phyloP scores from a whole-genome alignment of 352 stramenopile genomes.

The Pythium dissotocum region DNA sequence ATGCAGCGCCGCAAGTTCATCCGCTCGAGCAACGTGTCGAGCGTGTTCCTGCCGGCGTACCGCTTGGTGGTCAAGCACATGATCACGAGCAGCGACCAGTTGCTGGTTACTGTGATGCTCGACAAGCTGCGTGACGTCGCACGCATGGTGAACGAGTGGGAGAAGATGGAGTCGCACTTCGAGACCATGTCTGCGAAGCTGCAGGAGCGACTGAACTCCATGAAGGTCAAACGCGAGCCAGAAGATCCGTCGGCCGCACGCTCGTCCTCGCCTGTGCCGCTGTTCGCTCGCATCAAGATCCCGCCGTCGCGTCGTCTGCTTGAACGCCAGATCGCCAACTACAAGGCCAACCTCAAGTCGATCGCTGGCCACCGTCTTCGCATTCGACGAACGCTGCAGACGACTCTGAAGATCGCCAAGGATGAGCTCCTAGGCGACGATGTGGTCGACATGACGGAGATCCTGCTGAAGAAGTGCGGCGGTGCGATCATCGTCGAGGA shows the following conservation, averaged over 20 bases:
- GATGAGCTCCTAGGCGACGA: conserved; percentile 61
- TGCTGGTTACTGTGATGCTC: conserved; percentile 70
- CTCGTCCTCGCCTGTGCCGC: conserved; percentile 30
- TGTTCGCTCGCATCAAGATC: conserved; percentile 62
- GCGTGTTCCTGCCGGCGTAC: conserved; percentile 70
- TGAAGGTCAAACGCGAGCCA: conserved; percentile 37
- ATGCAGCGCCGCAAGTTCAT: conserved; percentile 67
- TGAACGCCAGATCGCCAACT: conserved; percentile 72
- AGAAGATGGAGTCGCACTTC: conserved; percentile 73
- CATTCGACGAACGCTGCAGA: conserved; percentile 52
- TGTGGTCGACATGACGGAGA: conserved; percentile 52
- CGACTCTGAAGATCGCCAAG: conserved; percentile 58
- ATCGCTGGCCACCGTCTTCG: conserved; percentile 50
- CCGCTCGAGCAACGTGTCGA: conserved; percentile 58
- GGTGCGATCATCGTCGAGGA: conserved; percentile 43
- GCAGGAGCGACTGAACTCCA: conserved; percentile 37
- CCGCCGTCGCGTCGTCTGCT: conserved; percentile 65
- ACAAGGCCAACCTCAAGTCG: conserved; percentile 48
- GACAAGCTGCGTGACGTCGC: conserved; percentile 68
- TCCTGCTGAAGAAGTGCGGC: conserved; percentile 58
- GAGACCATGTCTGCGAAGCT: conserved; percentile 60
- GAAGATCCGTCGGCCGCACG: conserved; percentile 13
- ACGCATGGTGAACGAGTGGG: conserved; percentile 68
- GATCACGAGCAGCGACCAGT: conserved; percentile 65
- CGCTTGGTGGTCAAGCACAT: conserved; percentile 67